Evolutionary conservation across 257 asterid genomes (phyloP).

Genomic region (Ballota nigra): DNA sequence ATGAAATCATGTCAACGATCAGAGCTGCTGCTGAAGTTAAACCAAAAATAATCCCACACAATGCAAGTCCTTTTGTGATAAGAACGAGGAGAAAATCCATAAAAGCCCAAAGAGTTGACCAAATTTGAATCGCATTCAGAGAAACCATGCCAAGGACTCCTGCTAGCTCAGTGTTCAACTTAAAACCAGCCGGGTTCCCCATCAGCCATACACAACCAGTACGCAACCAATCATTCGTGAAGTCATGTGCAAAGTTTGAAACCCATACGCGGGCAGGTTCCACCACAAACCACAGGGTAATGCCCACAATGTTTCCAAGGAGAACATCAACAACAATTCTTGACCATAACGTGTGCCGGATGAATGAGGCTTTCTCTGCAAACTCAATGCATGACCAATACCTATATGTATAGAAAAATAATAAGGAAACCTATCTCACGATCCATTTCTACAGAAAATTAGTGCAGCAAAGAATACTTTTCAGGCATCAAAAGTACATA

Average conservation of each 20-base stretch:
- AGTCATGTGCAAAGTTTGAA: conserved; percentile 53
- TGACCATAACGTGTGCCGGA: conserved; percentile 78
- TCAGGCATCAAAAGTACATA: not conserved
- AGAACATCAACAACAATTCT: conserved; percentile 65
- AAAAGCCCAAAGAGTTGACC: conserved; percentile 87
- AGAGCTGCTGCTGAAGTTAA: conserved; percentile 76
- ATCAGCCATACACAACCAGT: conserved; percentile 96
- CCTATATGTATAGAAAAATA: conserved; percentile 41
- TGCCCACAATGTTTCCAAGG: conserved; percentile 76
- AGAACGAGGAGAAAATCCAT: conserved; percentile 54
- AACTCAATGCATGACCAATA: conserved; percentile 73
- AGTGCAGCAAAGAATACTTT: not conserved
- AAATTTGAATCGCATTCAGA: conserved; percentile 75
- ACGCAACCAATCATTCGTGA: conserved; percentile 79
- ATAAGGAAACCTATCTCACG: conserved; percentile 12
- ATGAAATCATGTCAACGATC: conserved; percentile 59
- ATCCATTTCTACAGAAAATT: not conserved
- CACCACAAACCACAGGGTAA: conserved; percentile 56
- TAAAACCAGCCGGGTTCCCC: conserved; percentile 99
- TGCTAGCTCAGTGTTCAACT: conserved; percentile 94
- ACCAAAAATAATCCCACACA: conserved; percentile 75
- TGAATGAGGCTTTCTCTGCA: conserved; percentile 66
- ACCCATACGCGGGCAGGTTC: conserved; percentile 50
- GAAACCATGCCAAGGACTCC: conserved; percentile 91
- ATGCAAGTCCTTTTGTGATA: conserved; percentile 56